Percentiles rank a stretch among this genome's conserved stretches.
phyloP scores from a whole-genome alignment of 108 stramenopile genomes.

The Mayamaea pseudoterrestris region DNA sequence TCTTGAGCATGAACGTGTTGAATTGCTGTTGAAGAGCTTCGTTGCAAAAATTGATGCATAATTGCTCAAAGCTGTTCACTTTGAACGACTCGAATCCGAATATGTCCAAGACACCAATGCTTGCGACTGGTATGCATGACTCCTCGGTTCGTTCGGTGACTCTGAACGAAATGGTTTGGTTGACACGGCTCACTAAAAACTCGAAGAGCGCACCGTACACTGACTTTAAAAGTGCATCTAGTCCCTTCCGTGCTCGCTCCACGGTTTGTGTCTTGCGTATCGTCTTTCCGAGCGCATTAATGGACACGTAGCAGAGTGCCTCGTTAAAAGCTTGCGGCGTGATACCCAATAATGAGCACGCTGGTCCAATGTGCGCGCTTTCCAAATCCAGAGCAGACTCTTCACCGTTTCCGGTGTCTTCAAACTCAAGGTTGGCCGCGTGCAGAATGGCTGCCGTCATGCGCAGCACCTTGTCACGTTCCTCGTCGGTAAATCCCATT shows the following conservation, averaged over 20 bases:
- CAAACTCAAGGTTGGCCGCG: conserved; percentile 51
- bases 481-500: conserved; percentile 31
- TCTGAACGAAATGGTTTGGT: conserved; percentile 51
- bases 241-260: conserved; percentile 40
- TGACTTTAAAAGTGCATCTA: conserved; percentile 91
- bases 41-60: conserved; percentile 96
- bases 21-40: conserved; percentile 89
- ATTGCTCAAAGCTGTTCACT: conserved; percentile 84
- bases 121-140: conserved; percentile 22
- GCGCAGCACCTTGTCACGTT: conserved; percentile 38
- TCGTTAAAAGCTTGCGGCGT: conserved; percentile 35
- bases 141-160: too few species aligned
- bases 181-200: conserved; percentile 78
- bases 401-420: conserved; percentile 23
- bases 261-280: conserved; percentile 57
- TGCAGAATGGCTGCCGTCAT: conserved; percentile 55
- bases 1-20: conserved; percentile 81
- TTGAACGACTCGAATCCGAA: conserved; percentile 98
- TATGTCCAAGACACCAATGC: conserved; percentile 95
- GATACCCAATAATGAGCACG: conserved; percentile 51
- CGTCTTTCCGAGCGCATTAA: conserved; percentile 57
- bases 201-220: conserved; percentile 82
- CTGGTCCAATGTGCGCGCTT: conserved; percentile 25
- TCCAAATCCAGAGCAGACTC: conserved; percentile 24
- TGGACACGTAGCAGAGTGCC: conserved; percentile 49